Percentiles rank a stretch among this genome's conserved stretches.
These are phyloP conservation scores for Exophiala aquamarina DNA, from an alignment of 2,329 filamentous ascomycete genomes.

Conservation along the genomic window DNA sequence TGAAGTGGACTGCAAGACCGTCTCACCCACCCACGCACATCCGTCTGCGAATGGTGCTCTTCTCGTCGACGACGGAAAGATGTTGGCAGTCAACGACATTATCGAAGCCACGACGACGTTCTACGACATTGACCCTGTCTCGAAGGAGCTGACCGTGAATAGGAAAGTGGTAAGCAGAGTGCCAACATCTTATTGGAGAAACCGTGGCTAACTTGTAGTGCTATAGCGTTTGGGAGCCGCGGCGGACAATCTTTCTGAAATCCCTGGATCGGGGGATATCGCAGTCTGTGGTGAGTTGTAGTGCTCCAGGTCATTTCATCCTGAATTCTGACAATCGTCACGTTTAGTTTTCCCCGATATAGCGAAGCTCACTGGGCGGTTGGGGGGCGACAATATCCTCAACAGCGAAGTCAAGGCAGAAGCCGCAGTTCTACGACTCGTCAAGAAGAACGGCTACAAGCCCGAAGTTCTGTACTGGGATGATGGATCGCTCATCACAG, in stretches of 20 bases:
- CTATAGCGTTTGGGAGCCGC: conserved; percentile 17
- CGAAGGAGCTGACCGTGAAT: conserved; percentile 13
- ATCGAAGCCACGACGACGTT: conserved; percentile 18
- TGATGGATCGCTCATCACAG: conserved; percentile 16
- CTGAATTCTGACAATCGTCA: background rate
- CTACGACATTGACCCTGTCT: conserved; percentile 17
- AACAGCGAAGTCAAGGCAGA: conserved; percentile 6
- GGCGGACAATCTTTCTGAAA: conserved; percentile 20
- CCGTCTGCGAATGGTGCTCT: conserved; percentile 20
- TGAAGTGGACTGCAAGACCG: conserved; percentile 15
- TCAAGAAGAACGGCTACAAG: conserved; percentile 17
- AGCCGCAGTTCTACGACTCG: conserved; percentile 17
- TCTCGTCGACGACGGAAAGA: conserved; percentile 19
- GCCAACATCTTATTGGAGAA: too few species aligned
- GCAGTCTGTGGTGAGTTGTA: conserved; percentile 14
- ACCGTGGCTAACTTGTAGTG: too few species aligned
- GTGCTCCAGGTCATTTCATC: background rate
- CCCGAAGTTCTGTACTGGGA: conserved; percentile 22
- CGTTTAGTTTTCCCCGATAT: conserved; percentile 16
- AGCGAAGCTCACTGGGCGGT: background rate
- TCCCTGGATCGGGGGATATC: conserved; percentile 18
- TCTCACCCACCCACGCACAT: conserved; percentile 14
- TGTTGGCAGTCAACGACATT: conserved; percentile 17
- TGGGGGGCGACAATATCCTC: conserved; percentile 7
- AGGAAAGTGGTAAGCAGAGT: conserved; percentile 15